A percentile compares a stretch with the other conserved stretches of the same genome.
Conservation (phyloP, 2,329 filamentous ascomycete genomes). For the Aspergillus brasiliensis region DNA sequence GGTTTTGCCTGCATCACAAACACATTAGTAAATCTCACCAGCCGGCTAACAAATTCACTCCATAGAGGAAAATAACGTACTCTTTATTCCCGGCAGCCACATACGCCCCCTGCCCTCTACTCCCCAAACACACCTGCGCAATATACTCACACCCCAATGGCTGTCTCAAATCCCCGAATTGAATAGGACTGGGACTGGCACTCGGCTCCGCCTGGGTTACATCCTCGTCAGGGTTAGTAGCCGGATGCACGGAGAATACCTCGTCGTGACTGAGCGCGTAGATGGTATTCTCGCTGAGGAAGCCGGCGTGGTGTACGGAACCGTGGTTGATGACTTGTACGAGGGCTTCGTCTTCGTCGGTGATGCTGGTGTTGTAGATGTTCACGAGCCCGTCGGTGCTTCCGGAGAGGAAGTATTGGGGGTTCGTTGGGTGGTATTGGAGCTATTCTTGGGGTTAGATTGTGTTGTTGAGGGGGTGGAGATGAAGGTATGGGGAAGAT, state of each 20-base stretch:
- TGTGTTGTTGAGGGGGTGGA: too few species aligned
- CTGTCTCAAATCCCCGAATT: conserved; percentile 60
- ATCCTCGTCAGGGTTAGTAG: conserved; percentile 53
- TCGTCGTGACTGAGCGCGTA: conserved; percentile 66
- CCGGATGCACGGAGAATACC: conserved; percentile 60
- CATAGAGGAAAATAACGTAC: conserved; percentile 34
- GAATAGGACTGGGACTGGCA: too few species aligned
- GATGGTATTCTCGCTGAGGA: conserved; percentile 55
- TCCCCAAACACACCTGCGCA: conserved; percentile 53
- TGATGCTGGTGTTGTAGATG: conserved; percentile 60
- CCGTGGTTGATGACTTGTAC: conserved; percentile 65
- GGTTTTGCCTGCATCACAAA: conserved; percentile 42
- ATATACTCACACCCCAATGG: conserved; percentile 61
- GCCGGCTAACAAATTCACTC: background rate
- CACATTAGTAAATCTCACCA: background rate
- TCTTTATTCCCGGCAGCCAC: conserved; percentile 54
- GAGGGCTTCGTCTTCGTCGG: conserved; percentile 64
- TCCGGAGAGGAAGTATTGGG: conserved; percentile 60
- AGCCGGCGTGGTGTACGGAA: conserved; percentile 64
- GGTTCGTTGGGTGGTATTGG: conserved; percentile 55
- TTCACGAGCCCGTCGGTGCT: conserved; percentile 66
- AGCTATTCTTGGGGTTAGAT: too few species aligned
- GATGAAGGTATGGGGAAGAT: too few species aligned
- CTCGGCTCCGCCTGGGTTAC: conserved; percentile 48
- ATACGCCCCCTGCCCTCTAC: conserved; percentile 44